Evolutionary conservation across 768 basidiomycete genomes (phyloP).

Genomic region (Lactarius indigo): DNA sequence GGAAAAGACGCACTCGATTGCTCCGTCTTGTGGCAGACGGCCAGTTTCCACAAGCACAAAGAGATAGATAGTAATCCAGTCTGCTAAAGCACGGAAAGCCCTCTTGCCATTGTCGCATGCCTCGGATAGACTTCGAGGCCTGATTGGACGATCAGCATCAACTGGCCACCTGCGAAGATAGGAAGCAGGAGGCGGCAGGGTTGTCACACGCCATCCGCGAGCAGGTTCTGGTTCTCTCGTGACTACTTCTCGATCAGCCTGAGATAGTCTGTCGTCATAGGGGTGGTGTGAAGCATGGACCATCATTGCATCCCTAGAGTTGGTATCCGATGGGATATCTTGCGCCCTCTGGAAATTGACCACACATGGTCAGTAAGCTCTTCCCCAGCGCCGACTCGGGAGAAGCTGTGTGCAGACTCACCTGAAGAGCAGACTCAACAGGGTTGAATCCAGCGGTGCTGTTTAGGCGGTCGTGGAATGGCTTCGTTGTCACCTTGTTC

Average conservation of each 20-base stretch:
- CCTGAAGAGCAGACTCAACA: constrained; percentile 13
- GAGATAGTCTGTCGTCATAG: constrained; percentile 13
- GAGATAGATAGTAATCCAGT: constrained; percentile 24
- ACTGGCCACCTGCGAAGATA: constrained; percentile 14
- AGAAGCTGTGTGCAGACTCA: neutral
- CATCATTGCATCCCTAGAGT: neutral
- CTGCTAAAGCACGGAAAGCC: constrained; percentile 19
- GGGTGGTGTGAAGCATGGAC: constrained; percentile 2
- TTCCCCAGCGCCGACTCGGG: neutral
- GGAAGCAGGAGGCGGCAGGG: constrained; percentile 7
- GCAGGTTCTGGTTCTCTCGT: constrained; percentile 3
- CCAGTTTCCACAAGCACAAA: constrained; percentile 21
- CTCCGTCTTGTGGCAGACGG: constrained; percentile 21
- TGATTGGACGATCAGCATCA: constrained; percentile 20
- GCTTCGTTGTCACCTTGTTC: neutral
- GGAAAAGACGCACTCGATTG: constrained; percentile 20
- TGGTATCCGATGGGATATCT: neutral
- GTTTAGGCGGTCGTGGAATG: constrained; percentile 8
- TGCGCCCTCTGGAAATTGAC: constrained; percentile 7
- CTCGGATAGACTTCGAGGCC: constrained; percentile 19
- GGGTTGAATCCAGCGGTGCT: constrained; percentile 3
- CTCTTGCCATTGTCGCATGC: constrained; percentile 18
- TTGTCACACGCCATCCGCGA: constrained; percentile 13
- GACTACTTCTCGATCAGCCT: constrained; percentile 11
- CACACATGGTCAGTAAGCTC: constrained; percentile 8